A percentile compares a stretch with the other conserved stretches of the same genome.
These are phyloP conservation scores for Exophiala lecanii-corni DNA, from an alignment of 2,329 filamentous ascomycete species.

Conservation along the genomic window DNA sequence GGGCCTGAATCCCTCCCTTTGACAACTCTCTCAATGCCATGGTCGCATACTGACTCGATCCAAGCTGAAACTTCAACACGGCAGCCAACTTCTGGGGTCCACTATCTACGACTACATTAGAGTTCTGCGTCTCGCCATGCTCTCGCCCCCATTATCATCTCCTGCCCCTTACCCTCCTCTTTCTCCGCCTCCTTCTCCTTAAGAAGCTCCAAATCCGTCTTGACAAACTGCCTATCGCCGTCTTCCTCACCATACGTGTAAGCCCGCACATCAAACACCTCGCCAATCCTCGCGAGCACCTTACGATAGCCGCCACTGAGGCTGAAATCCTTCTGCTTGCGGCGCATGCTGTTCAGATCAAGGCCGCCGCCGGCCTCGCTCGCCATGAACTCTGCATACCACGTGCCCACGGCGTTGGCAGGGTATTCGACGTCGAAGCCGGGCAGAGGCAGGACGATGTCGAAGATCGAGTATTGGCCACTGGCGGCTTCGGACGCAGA, in stretches of 20 bases:
- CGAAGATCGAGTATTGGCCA: constrained; percentile 74
- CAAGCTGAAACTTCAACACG: constrained; percentile 66
- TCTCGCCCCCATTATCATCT: too few relatives aligned
- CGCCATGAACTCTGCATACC: constrained; percentile 82
- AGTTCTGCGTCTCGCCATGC: too few relatives aligned
- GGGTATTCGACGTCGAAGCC: constrained; percentile 89
- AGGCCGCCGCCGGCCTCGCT: constrained; percentile 70
- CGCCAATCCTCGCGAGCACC: constrained; percentile 66
- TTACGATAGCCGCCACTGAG: constrained; percentile 86
- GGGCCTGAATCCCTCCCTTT: constrained; percentile 60
- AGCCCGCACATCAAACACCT: constrained; percentile 62
- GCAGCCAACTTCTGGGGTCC: constrained; percentile 27
- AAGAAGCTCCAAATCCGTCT: constrained; percentile 76
- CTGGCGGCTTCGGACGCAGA: constrained; percentile 72
- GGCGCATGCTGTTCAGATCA: constrained; percentile 81
- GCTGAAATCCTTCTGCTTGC: constrained; percentile 80
- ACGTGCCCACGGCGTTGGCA: constrained; percentile 72
- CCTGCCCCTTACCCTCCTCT: constrained; percentile 17
- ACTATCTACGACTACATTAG: background rate
- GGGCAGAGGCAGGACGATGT: constrained; percentile 86
- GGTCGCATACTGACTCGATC: constrained; percentile 77
- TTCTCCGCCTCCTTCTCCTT: constrained; percentile 39
- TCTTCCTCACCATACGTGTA: constrained; percentile 60
- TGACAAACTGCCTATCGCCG: constrained; percentile 72
- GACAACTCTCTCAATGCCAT: constrained; percentile 77